A percentile compares a stretch with the other conserved stretches of the same genome.
phyloP scores from a whole-genome alignment of 1,139 yeast species.

The Schizosaccharomyces versatilis region DNA sequence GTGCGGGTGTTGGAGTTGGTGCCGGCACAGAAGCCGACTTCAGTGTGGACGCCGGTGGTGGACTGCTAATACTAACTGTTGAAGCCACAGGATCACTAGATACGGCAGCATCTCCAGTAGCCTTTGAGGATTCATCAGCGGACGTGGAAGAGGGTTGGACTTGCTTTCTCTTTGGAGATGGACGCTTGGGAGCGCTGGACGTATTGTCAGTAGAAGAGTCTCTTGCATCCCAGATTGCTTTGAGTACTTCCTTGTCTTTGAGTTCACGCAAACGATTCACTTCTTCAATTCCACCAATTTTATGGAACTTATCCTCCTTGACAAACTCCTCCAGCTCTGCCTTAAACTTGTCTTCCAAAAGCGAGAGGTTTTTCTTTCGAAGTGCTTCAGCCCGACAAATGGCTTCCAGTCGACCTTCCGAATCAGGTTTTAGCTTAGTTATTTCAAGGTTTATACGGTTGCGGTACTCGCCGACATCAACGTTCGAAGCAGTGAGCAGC shows the following conservation, averaged over 20 bases:
- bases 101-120: too few relatives aligned
- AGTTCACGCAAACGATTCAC: conserved; percentile 45
- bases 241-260: conserved; percentile 30
- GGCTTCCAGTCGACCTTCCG: conserved; percentile 66
- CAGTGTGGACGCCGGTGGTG: too few relatives aligned
- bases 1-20: too few relatives aligned
- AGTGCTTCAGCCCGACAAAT: conserved; percentile 67
- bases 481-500: conserved; percentile 13
- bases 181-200: too few relatives aligned
- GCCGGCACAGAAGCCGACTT: too few relatives aligned
- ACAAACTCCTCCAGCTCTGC: conserved; percentile 79
- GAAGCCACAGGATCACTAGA: too few relatives aligned
- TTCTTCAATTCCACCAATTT: conserved; percentile 75
- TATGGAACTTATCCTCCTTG: conserved; percentile 48
- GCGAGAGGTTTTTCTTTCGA: conserved; percentile 47
- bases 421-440: conserved; percentile 57
- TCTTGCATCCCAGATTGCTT: conserved; percentile 11
- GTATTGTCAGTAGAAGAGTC: too few relatives aligned
- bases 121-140: too few relatives aligned
- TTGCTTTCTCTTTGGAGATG: too few relatives aligned
- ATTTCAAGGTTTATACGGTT: conserved; percentile 70
- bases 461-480: conserved; percentile 26
- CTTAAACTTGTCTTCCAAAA: conserved; percentile 42
- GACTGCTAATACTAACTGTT: too few relatives aligned
- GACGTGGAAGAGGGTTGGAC: too few relatives aligned